Conservation (phyloP, 2,329 filamentous ascomycete genomes). For the Aspergillus sp. region DNA sequence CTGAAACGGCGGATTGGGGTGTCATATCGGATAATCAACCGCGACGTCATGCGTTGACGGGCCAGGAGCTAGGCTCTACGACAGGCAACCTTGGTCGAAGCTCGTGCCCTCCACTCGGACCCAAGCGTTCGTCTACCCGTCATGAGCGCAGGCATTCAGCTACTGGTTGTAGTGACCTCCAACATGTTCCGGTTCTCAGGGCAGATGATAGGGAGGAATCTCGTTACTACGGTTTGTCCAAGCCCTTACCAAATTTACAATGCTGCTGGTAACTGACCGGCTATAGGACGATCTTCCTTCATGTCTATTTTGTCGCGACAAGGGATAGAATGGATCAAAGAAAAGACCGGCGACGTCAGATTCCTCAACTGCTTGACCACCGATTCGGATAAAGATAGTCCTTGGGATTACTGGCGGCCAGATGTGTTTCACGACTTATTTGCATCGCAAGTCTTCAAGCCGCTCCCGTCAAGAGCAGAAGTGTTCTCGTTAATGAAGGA, state of each 20-base stretch:
- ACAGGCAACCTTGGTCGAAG: constrained; percentile 10
- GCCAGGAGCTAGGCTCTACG: constrained; percentile 1
- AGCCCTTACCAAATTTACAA: background rate
- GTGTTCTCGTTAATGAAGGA: constrained; percentile 78
- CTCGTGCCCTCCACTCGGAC: constrained; percentile 11
- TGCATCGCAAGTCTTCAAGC: constrained; percentile 69
- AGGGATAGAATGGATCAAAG: constrained; percentile 93
- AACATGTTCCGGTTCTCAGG: constrained; percentile 70
- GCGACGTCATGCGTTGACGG: constrained; percentile 2
- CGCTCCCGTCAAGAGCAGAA: constrained; percentile 74
- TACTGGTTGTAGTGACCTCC: constrained; percentile 39
- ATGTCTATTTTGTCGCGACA: constrained; percentile 96
- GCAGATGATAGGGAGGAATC: constrained; percentile 86
- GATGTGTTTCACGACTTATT: constrained; percentile 92
- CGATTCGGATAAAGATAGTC: constrained; percentile 74
- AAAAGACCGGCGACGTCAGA: constrained; percentile 84
- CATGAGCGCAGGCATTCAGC: constrained; percentile 28
- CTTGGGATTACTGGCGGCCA: constrained; percentile 93
- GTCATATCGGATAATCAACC: constrained; percentile 14
- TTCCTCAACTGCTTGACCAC: constrained; percentile 84
- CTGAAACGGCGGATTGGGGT: constrained; percentile 29
- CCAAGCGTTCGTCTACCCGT: background rate
- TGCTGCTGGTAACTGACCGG: background rate
- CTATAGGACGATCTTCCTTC: constrained; percentile 74
- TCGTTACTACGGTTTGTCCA: constrained; percentile 59